Conservation (phyloP, 192 early-diverging fungal genomes). For the Backusella mclennaniae region DNA sequence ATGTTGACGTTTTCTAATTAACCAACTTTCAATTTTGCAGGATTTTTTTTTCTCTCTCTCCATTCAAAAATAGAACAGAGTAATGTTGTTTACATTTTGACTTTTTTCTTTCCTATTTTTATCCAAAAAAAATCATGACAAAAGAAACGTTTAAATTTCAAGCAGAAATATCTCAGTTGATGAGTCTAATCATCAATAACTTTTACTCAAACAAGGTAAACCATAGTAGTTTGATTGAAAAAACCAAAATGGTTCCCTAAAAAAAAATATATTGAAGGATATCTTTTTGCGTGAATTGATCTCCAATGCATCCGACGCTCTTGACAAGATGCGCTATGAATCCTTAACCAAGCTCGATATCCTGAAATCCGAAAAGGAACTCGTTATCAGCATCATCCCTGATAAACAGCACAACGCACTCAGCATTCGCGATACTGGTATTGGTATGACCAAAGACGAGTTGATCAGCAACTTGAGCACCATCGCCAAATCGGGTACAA, state of each 20-base stretch:
- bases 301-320: constrained; percentile 69
- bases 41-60: background rate
- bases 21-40: background rate
- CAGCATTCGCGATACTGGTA: constrained; percentile 85
- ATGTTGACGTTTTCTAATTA: background rate
- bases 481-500: constrained; percentile 99
- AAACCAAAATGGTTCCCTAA: background rate
- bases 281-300: constrained; percentile 99
- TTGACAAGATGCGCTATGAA: constrained; percentile 98
- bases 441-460: constrained; percentile 94
- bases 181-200: constrained; percentile 99
- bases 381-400: constrained; percentile 92
- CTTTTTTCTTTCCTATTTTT: too few relatives aligned
- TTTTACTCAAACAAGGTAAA: constrained; percentile 93
- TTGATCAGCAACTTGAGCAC: constrained; percentile 97
- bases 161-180: constrained; percentile 99
- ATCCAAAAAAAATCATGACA: constrained; percentile 5
- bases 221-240: background rate
- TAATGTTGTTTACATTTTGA: too few relatives aligned
- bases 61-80: too few relatives aligned
- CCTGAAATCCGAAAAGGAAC: constrained; percentile 88
- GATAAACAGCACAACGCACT: constrained; percentile 70
- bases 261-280: constrained; percentile 18
- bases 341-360: constrained; percentile 90
- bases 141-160: constrained; percentile 87